Evolutionary conservation across 179 eudicot genomes (phyloP).

Genomic region (Corrigiola litoralis): DNA sequence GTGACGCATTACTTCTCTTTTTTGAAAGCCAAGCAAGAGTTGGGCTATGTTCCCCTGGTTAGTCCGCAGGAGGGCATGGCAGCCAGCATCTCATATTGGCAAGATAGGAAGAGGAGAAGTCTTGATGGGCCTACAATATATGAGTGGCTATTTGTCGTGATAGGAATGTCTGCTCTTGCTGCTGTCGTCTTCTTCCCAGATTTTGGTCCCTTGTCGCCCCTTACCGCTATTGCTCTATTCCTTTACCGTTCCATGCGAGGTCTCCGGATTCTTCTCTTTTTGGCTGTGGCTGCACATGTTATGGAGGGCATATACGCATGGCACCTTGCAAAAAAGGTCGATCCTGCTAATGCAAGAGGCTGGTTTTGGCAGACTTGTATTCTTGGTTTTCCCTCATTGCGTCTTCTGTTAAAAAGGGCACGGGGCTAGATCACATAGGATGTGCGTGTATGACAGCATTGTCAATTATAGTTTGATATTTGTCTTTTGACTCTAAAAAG

Average conservation of each 20-base stretch:
- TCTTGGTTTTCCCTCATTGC: slow-evolving; percentile 69
- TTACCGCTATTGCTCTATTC: slow-evolving; percentile 45
- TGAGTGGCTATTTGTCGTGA: slow-evolving; percentile 49
- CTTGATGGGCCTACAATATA: slow-evolving; percentile 77
- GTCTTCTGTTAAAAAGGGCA: slow-evolving; percentile 63
- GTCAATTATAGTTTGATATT: no score
- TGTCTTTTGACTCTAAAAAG: no score
- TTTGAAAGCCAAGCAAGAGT: slow-evolving; percentile 75
- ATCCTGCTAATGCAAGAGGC: slow-evolving; percentile 69
- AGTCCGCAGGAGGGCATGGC: slow-evolving; percentile 82
- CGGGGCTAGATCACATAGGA: neutral
- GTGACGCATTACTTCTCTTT: slow-evolving; percentile 80
- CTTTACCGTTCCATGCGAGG: slow-evolving; percentile 42
- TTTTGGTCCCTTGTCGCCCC: slow-evolving; percentile 44
- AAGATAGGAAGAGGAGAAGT: slow-evolving; percentile 54
- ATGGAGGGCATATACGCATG: slow-evolving; percentile 73
- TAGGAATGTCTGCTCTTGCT: slow-evolving; percentile 56
- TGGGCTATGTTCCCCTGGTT: slow-evolving; percentile 73
- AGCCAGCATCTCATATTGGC: slow-evolving; percentile 68
- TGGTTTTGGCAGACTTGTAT: slow-evolving; percentile 85
- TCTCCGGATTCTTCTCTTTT: slow-evolving; percentile 29
- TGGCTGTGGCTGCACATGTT: slow-evolving; percentile 43
- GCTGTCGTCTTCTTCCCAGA: slow-evolving; percentile 66
- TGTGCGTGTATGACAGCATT: no score
- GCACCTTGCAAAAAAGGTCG: slow-evolving; percentile 64